Base-by-base conservation (phyloP, 1,139 yeast genomes). In the Yarrowia galli region DNA sequence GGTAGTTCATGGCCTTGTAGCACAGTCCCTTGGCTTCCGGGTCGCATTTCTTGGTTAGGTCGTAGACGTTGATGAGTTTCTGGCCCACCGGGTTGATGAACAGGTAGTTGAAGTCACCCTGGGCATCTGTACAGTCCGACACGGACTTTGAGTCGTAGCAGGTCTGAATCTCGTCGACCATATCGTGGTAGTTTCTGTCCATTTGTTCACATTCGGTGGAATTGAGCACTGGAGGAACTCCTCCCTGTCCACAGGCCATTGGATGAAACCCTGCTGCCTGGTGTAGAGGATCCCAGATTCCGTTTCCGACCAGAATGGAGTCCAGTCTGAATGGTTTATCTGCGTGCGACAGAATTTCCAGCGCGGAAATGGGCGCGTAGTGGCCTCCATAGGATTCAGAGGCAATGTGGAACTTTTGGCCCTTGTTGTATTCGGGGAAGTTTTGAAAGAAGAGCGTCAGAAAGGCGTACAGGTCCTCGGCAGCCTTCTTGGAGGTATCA, bases 301-400 rank as follows among this genome's bases (percentile, higher is more conserved):
- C 99, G 77, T 95, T 95, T 77, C 99, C 99, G 76, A 95, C 93
- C 79, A 95, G 80, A 51, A 95, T 92, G 8, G 98, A 91, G 38
- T 93, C 84, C 77, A 95, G 84, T 78, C 92, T 86, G 82, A 95
- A 93, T 69, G 87, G 83, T 78, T 96, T 89, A 74, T 91, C 92
- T 61, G 82, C 83, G 76, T 92, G 97, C 23, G 87, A 84, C 74
- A 93, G 80, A 72, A 95, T 93, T 79, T 93, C 97, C 67, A 89
- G 80, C 22, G 98, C 97, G 77, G 95, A 91, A 12, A 87, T 93
- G 38, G 98, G 99, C 73, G 95, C 92, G 79, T 95, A 95, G 79
- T 95, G 98, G 71, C 99, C 99, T 68, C 97, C 99, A 77, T 95
- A 95, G n/a, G 98, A 92, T 81, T 95, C 98, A 74, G 98, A 99